These are phyloP conservation scores for Tetradesmus obliquus DNA, from an alignment of 139 green algal species.

Conservation along the genomic window DNA sequence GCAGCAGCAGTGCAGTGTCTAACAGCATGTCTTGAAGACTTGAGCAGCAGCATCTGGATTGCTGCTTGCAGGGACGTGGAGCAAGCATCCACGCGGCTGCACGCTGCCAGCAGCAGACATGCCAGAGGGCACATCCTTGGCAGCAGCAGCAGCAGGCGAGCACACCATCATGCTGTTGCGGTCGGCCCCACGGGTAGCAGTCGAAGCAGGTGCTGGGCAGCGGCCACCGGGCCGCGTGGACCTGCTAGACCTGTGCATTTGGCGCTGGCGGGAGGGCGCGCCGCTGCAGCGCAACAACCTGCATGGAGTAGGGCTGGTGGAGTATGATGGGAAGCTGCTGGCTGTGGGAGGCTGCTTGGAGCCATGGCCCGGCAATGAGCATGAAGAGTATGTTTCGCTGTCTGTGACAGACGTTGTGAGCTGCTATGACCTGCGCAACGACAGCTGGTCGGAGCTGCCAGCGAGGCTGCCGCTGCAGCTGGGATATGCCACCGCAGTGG, in stretches of 20 bases:
- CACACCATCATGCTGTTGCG: background rate
- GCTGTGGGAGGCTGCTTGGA: background rate
- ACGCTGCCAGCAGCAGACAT: background rate
- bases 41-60: no score
- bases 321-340: background rate
- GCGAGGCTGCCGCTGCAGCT: background rate
- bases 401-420: background rate
- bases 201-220: background rate
- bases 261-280: no score
- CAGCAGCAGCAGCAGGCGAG: background rate
- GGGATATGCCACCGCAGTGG: background rate
- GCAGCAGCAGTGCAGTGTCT: no score
- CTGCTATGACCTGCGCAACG: background rate
- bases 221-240: background rate
- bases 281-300: no score
- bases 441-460: background rate
- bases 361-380: no score
- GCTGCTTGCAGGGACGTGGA: no score
- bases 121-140: background rate
- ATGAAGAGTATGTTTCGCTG: no score
- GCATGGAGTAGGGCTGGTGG: no score
- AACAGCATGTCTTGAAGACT: no score
- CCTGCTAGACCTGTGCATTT: background rate
- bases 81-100: background rate
- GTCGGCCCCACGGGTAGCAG: background rate